Conservation (phyloP, 805 yeast species). For the Ogataea saltuana region DNA sequence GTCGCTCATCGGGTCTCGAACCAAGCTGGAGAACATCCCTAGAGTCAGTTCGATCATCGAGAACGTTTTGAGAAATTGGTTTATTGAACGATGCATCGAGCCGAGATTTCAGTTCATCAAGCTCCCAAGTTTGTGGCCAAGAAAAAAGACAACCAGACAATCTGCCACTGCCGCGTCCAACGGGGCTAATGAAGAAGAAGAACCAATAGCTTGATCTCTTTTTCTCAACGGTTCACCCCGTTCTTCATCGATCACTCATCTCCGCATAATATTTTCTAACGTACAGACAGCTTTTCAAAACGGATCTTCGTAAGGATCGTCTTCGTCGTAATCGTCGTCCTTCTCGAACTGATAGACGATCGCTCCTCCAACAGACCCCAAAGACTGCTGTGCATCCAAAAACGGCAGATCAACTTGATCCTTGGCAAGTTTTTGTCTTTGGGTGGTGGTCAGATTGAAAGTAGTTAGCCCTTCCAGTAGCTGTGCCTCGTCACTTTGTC, state of each 20-base stretch:
- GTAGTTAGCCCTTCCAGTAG: slow-evolving; percentile 78
- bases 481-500: slow-evolving; percentile 46
- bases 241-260: slow-evolving; percentile 1
- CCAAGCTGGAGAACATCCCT: slow-evolving; percentile 91
- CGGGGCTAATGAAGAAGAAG: slow-evolving; percentile 18
- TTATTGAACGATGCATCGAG: slow-evolving; percentile 88
- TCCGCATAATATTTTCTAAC: neutral
- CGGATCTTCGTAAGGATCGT: slow-evolving; percentile 97
- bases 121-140: slow-evolving; percentile 88
- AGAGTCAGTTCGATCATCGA: slow-evolving; percentile 85
- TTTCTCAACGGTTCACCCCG: slow-evolving; percentile 6
- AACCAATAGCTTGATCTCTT: too few species aligned
- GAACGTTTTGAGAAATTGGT: slow-evolving; percentile 80
- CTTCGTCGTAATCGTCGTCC: slow-evolving; percentile 97
- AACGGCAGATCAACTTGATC: slow-evolving; percentile 91
- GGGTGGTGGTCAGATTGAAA: slow-evolving; percentile 76
- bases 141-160: slow-evolving; percentile 56
- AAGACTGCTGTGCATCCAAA: slow-evolving; percentile 75
- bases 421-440: slow-evolving; percentile 71
- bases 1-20: slow-evolving; percentile 88
- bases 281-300: slow-evolving; percentile 44
- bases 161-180: slow-evolving; percentile 17
- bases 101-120: slow-evolving; percentile 87
- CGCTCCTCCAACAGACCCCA: slow-evolving; percentile 82
- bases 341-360: slow-evolving; percentile 94